Evolutionary conservation across 2,329 filamentous ascomycete species (phyloP), one percentile per base, ranked within the genome.

Genomic region (Fusarium sp.): DNA sequence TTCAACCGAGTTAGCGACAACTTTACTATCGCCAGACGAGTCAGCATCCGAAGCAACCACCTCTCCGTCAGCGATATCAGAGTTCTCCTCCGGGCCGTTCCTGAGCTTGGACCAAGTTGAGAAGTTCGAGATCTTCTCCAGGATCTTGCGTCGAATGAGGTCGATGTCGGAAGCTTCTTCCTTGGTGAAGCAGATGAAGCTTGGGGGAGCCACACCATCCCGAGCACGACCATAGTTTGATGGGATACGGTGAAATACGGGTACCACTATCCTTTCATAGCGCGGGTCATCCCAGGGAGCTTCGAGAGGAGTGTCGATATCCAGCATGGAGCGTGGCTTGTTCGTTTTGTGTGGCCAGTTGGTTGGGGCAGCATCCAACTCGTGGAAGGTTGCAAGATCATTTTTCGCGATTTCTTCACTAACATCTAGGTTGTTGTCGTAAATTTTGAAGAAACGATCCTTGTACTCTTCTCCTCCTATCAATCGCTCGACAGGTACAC

Each of bases 381-480:
- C 95, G 77, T 92, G 86, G 37, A 90, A 92, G 33, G 94, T 88
- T 16, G 89, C 89, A 51, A 93, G 85, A 61, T 92, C 89, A 64
- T 93, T 92, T 27, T 78, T 71, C 29, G 84, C 81, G 60, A 98
- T 95, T 52, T 91, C 89, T 62, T 97, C 94, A 0, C 90, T 90
- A 15, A 95, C 90, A 35, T 87, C 86, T 12, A 81, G 79, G 9
- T 83, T 84, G 76, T 98, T 93, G 29, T 94, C 89, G 73, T 96
- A 94, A 55, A 94, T 87, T 78, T 94, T 95, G 85, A 95, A 98
- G 81, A 98, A 95, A 75, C 92, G 94, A 74, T 90, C 86, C 74
- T 90, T 92, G 80, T 94, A 97, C 56, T 97, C 90, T 77, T 99
- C 96, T 3, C 90, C 91, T 19, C 91, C 91, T 78, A 97, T 90